Conservation (phyloP, 2,329 filamentous ascomycete genomes). For the Sporothrix schenckii region DNA sequence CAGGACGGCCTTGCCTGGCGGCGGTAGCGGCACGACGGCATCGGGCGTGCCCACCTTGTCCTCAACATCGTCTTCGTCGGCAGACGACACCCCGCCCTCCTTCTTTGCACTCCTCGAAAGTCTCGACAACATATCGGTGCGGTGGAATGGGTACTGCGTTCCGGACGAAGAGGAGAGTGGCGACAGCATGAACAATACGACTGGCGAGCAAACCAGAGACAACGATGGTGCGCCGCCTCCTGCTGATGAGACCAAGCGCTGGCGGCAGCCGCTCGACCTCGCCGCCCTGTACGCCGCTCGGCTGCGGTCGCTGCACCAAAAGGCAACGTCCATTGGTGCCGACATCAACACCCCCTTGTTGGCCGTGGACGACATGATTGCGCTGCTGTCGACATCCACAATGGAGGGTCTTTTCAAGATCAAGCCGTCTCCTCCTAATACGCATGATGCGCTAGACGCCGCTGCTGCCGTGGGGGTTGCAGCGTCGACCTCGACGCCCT, state of each 20-base stretch:
- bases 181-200: neutral
- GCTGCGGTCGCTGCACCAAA: conserved; percentile 20
- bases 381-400: conserved; percentile 7
- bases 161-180: conserved; percentile 7
- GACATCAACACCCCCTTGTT: neutral
- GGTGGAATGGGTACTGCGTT: conserved; percentile 27
- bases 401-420: conserved; percentile 16
- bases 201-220: neutral
- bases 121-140: conserved; percentile 26
- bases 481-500: conserved; percentile 9
- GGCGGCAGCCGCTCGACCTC: neutral
- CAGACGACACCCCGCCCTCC: conserved; percentile 38
- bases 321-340: neutral
- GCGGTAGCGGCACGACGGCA: neutral
- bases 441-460: neutral
- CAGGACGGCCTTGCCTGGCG: conserved; percentile 40
- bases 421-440: neutral
- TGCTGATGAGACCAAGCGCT: neutral
- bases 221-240: neutral
- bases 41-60: neutral
- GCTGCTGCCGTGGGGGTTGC: neutral
- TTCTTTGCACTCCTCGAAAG: conserved; percentile 27
- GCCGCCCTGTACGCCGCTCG: conserved; percentile 24
- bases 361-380: conserved; percentile 15
- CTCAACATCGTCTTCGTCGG: conserved; percentile 40